phyloP scores from a whole-genome alignment of 2,329 filamentous ascomycete species.

The Botrytis galanthina region DNA sequence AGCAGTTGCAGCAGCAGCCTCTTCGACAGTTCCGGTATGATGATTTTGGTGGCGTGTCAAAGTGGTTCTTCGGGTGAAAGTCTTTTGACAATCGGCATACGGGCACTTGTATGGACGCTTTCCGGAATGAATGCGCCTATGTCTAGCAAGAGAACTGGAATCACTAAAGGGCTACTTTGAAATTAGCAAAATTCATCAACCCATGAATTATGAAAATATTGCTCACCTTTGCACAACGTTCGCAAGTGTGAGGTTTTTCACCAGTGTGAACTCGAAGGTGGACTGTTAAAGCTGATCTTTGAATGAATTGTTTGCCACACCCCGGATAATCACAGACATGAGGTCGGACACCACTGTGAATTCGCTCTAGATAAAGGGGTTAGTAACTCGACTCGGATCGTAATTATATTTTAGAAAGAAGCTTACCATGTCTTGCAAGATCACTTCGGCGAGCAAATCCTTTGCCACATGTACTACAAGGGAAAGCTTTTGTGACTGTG shows the following conservation, averaged over 20 bases:
- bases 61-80: constrained; percentile 92
- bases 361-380: constrained; percentile 65
- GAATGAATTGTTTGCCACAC: constrained; percentile 96
- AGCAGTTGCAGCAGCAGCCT: constrained; percentile 84
- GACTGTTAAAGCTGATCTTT: constrained; percentile 91
- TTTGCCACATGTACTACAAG: constrained; percentile 86
- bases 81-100: constrained; percentile 97
- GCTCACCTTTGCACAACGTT: constrained; percentile 87
- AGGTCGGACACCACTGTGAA: constrained; percentile 86
- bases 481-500: constrained; percentile 65
- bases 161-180: constrained; percentile 84
- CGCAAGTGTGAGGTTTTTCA: constrained; percentile 97
- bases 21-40: constrained; percentile 91
- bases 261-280: constrained; percentile 95
- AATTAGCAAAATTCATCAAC: constrained; percentile 28
- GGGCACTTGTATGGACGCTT: constrained; percentile 97
- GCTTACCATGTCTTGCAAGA: constrained; percentile 87
- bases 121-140: constrained; percentile 91
- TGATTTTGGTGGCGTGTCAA: constrained; percentile 94
- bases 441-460: constrained; percentile 92
- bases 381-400: neutral
- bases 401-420: neutral
- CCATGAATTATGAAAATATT: constrained; percentile 19
- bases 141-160: constrained; percentile 87
- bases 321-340: constrained; percentile 87